Percentiles rank a stretch among this genome's conserved stretches.
These are phyloP conservation scores for Colletotrichum higginsianum DNA, from an alignment of 2,329 filamentous ascomycete species.

Conservation along the genomic window DNA sequence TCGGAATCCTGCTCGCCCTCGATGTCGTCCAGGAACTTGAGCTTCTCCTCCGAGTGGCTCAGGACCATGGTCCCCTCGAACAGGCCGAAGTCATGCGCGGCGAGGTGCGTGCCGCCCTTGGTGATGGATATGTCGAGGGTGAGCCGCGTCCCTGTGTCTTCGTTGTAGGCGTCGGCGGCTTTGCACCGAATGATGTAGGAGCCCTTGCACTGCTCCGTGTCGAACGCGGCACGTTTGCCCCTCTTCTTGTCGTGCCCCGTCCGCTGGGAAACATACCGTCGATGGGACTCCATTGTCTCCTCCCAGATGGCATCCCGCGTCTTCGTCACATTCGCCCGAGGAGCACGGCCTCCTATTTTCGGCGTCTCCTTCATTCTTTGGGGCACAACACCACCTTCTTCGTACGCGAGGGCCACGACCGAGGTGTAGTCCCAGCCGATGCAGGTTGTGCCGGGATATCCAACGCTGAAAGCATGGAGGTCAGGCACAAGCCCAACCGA, in stretches of 20 bases:
- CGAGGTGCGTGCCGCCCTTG: not conserved
- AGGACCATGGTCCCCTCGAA: not conserved
- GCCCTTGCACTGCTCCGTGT: not conserved
- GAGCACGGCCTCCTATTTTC: not conserved
- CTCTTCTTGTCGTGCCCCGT: too few relatives aligned
- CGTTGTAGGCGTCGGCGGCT: not conserved
- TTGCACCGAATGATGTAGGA: not conserved
- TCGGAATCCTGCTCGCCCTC: not conserved
- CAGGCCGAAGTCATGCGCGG: not conserved
- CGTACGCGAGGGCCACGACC: not conserved
- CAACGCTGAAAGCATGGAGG: not conserved
- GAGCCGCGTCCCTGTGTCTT: not conserved
- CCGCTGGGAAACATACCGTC: not conserved
- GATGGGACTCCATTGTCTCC: not conserved
- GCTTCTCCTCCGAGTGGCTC: not conserved
- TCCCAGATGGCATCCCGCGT: not conserved
- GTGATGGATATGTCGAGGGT: not conserved
- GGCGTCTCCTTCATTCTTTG: too few relatives aligned
- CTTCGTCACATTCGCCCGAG: not conserved
- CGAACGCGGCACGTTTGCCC: not conserved
- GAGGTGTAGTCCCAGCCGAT: not conserved
- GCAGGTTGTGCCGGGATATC: not conserved
- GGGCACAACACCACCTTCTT: too few relatives aligned
- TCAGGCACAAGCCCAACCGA: not conserved
- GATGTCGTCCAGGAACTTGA: not conserved